phyloP scores from a whole-genome alignment of 2,329 filamentous ascomycete species.

The Paraphoma chrysanthemicola region DNA sequence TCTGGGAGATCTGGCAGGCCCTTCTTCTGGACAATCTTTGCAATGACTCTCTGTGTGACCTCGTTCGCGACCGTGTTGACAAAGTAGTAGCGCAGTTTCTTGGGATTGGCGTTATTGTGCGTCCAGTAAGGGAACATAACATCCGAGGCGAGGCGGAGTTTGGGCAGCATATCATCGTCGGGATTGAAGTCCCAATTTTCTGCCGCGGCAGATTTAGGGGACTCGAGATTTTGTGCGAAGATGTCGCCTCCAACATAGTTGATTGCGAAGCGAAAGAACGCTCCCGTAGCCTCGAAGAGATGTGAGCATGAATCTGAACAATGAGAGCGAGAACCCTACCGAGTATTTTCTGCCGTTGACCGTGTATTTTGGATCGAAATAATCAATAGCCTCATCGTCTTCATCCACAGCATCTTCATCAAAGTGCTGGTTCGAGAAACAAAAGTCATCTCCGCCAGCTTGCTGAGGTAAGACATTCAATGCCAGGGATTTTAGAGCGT shows the following conservation, averaged over 20 bases:
- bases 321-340: neutral
- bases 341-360: constrained; percentile 9
- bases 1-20: neutral
- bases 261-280: constrained; percentile 1
- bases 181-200: neutral
- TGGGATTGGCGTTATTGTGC: constrained; percentile 6
- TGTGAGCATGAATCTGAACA: neutral
- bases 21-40: neutral
- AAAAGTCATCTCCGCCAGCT: constrained; percentile 11
- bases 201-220: neutral
- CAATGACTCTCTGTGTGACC: constrained; percentile 6
- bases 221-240: neutral
- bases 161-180: constrained; percentile 5
- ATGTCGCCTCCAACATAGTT: constrained; percentile 2
- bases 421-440: constrained; percentile 13
- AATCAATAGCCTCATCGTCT: neutral
- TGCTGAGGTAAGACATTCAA: constrained; percentile 1
- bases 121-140: constrained; percentile 18
- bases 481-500: constrained; percentile 2
- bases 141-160: constrained; percentile 11
- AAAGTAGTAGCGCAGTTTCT: constrained; percentile 14
- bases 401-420: constrained; percentile 5
- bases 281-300: constrained; percentile 2
- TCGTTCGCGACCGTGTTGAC: constrained; percentile 3
- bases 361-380: constrained; percentile 11